These are phyloP conservation scores for Trichoderma atrobrunneum DNA, from an alignment of 2,329 filamentous ascomycete species.

Conservation along the genomic window DNA sequence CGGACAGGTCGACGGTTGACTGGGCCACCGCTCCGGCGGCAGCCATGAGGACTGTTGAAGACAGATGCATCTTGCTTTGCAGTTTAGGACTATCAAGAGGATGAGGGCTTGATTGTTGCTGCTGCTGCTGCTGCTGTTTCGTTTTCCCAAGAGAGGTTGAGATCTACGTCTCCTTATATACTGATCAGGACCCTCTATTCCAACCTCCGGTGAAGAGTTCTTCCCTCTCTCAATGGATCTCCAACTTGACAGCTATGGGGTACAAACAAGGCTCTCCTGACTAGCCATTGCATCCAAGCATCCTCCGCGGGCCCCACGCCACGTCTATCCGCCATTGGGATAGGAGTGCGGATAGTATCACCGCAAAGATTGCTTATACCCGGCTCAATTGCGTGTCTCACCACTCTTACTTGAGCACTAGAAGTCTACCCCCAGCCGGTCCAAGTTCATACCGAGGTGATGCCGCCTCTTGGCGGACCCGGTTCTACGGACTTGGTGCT, in stretches of 20 bases:
- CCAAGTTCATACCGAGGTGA: background rate
- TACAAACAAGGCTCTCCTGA: slow-evolving; percentile 1
- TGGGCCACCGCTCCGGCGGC: slow-evolving; percentile 7
- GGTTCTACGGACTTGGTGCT: background rate
- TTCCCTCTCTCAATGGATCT: background rate
- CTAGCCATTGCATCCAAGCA: background rate
- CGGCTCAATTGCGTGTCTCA: background rate
- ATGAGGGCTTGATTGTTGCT: background rate
- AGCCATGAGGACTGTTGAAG: slow-evolving; percentile 10
- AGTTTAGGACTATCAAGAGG: background rate
- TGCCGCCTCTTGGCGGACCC: background rate
- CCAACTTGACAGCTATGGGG: background rate
- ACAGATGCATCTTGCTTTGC: background rate
- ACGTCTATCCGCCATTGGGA: background rate
- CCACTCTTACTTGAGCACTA: slow-evolving; percentile 10
- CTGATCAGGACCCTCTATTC: background rate
- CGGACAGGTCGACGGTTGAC: background rate
- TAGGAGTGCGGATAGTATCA: background rate
- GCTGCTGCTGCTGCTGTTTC: background rate
- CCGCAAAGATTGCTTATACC: background rate
- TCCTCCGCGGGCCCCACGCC: background rate
- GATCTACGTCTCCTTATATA: slow-evolving; percentile 5
- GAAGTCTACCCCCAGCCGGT: background rate
- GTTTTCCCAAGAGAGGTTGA: background rate
- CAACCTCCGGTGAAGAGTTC: background rate